Evolutionary conservation across 176 grass and related monocot species (phyloP).

Genomic region (Zoysia japonica): DNA sequence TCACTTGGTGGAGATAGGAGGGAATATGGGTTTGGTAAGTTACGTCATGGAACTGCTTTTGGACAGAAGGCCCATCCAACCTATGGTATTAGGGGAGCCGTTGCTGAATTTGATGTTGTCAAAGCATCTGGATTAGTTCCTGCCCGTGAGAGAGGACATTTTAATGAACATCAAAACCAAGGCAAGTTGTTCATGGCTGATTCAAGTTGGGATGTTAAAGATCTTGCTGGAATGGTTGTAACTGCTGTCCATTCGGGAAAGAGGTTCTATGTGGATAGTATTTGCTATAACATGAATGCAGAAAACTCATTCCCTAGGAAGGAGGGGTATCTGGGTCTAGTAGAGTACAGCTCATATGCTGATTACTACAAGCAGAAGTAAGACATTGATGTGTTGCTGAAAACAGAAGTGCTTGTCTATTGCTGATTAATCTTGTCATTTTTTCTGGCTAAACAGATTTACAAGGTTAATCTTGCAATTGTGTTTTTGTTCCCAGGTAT

Average conservation of each 20-base stretch:
- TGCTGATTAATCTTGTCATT: slow-evolving; percentile 27
- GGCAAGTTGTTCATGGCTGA: slow-evolving; percentile 81
- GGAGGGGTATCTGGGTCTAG: slow-evolving; percentile 86
- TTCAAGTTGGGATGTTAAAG: slow-evolving; percentile 78
- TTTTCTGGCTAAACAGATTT: slow-evolving; percentile 18
- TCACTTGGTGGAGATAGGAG: slow-evolving; percentile 95
- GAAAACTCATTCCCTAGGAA: slow-evolving; percentile 99
- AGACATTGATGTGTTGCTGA: slow-evolving; percentile 45
- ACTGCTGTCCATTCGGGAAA: slow-evolving; percentile 97
- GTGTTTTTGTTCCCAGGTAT: slow-evolving; percentile 61
- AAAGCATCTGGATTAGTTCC: slow-evolving; percentile 98
- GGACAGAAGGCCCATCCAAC: slow-evolving; percentile 93
- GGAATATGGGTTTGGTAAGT: slow-evolving; percentile 95
- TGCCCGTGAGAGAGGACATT: slow-evolving; percentile 51
- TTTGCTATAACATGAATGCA: slow-evolving; percentile 84
- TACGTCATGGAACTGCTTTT: slow-evolving; percentile 77
- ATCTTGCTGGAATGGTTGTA: slow-evolving; percentile 89
- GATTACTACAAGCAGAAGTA: slow-evolving; percentile 99
- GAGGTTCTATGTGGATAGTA: slow-evolving; percentile 93
- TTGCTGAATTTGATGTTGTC: slow-evolving; percentile 95
- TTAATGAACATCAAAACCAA: slow-evolving; percentile 51
- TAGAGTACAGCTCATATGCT: slow-evolving; percentile 95
- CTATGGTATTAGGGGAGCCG: slow-evolving; percentile 93
- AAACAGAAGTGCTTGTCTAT: slow-evolving; percentile 17
- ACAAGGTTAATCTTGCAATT: background rate